Percentiles rank a stretch among this genome's conserved stretches.
These are phyloP conservation scores for Neurospora sp. DNA, from an alignment of 2,329 filamentous ascomycete species.

Conservation along the genomic window DNA sequence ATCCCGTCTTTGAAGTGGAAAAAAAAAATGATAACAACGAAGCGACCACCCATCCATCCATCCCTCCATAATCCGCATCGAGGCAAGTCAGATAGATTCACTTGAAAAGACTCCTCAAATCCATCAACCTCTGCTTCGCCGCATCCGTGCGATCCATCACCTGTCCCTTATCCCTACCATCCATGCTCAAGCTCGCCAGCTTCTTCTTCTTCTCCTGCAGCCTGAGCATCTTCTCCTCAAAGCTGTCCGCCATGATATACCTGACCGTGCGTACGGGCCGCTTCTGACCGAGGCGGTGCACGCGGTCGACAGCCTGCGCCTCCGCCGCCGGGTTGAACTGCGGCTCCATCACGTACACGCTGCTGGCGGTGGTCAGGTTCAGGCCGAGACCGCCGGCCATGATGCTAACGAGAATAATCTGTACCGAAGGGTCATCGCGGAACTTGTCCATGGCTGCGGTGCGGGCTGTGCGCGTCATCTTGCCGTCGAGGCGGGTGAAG, in stretches of 20 bases:
- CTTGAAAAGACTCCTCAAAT: slow-evolving; percentile 46
- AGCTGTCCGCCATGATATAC: slow-evolving; percentile 82
- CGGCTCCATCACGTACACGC: slow-evolving; percentile 95
- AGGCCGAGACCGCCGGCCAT: slow-evolving; percentile 85
- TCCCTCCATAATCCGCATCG: slow-evolving; percentile 5
- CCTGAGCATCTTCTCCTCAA: slow-evolving; percentile 87
- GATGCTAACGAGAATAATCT: slow-evolving; percentile 84
- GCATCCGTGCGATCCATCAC: slow-evolving; percentile 37
- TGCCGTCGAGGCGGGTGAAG: slow-evolving; percentile 80
- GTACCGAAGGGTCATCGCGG: slow-evolving; percentile 58
- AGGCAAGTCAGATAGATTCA: slow-evolving; percentile 15
- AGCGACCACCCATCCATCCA: slow-evolving; percentile 13
- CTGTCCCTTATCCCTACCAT: slow-evolving; percentile 44
- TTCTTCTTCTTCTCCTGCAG: slow-evolving; percentile 90
- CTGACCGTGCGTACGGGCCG: slow-evolving; percentile 78
- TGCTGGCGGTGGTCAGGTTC: slow-evolving; percentile 77
- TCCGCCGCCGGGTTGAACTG: slow-evolving; percentile 96
- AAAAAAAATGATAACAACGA: not conserved
- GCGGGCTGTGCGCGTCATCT: slow-evolving; percentile 68
- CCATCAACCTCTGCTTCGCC: slow-evolving; percentile 29
- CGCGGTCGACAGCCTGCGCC: slow-evolving; percentile 86
- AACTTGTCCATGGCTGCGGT: slow-evolving; percentile 68
- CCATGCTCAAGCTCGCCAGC: slow-evolving; percentile 79
- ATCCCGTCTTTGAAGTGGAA: not conserved
- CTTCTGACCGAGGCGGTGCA: slow-evolving; percentile 84